These are phyloP conservation scores for Xylaria palmicola DNA, from an alignment of 495 filamentous ascomycete genomes.

Conservation along the genomic window DNA sequence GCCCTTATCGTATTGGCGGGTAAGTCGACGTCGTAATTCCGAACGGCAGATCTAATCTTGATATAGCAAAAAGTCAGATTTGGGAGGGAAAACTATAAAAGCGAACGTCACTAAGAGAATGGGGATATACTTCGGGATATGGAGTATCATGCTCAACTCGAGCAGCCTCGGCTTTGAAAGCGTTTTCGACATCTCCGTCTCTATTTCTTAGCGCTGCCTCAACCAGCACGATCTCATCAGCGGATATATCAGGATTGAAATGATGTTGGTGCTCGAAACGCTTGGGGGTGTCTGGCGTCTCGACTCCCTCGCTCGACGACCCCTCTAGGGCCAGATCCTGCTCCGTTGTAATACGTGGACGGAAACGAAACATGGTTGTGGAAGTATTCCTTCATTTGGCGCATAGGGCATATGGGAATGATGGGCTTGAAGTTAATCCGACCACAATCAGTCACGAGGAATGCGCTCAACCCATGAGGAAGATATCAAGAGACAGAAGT, in stretches of 20 bases:
- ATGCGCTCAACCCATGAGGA: not conserved
- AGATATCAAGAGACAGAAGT: not conserved
- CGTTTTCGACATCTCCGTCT: slow-evolving; percentile 54
- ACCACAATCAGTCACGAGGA: not conserved
- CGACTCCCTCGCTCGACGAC: slow-evolving; percentile 28
- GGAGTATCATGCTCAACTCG: slow-evolving; percentile 65
- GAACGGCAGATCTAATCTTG: slow-evolving; percentile 60
- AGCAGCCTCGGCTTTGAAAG: slow-evolving; percentile 54
- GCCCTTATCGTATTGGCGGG: slow-evolving; percentile 68
- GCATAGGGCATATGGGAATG: not conserved
- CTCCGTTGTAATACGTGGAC: slow-evolving; percentile 20
- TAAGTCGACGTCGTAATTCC: slow-evolving; percentile 66
- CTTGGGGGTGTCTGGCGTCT: slow-evolving; percentile 37
- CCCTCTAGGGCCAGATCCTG: slow-evolving; percentile 22
- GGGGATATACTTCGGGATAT: slow-evolving; percentile 60
- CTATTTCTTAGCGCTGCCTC: slow-evolving; percentile 56
- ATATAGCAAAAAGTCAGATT: slow-evolving; percentile 34
- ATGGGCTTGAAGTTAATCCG: not conserved
- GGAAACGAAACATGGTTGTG: slow-evolving; percentile 28
- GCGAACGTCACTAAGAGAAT: too few relatives aligned
- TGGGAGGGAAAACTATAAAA: slow-evolving; percentile 13
- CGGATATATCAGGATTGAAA: slow-evolving; percentile 68
- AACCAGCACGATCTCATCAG: slow-evolving; percentile 60
- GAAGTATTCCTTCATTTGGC: not conserved
- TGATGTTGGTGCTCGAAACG: slow-evolving; percentile 60